Conservation (phyloP, 257 asterid genomes). For the Gynochthodes officinalis region DNA sequence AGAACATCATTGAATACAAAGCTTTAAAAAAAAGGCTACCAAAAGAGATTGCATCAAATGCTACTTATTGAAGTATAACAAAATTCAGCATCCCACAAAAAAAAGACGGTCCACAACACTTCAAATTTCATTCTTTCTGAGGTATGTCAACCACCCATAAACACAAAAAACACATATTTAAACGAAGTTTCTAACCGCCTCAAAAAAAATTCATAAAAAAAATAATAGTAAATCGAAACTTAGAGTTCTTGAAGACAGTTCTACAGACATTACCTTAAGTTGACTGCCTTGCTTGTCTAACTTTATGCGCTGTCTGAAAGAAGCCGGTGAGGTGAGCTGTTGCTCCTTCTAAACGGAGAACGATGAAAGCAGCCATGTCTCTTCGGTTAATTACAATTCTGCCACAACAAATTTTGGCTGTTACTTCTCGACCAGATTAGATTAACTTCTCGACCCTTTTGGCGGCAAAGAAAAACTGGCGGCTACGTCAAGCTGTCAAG, state of each 20-base stretch:
- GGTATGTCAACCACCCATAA: neutral
- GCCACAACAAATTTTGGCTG: conserved; percentile 21
- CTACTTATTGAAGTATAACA: neutral
- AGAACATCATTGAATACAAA: neutral
- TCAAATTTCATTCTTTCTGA: conserved; percentile 1
- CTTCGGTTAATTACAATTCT: conserved; percentile 9
- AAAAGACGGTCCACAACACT: neutral
- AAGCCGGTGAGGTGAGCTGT: neutral
- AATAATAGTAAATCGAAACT: neutral
- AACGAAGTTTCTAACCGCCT: too few species aligned
- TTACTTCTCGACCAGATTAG: neutral
- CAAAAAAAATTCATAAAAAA: too few species aligned
- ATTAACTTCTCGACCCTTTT: neutral
- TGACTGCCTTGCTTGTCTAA: conserved; percentile 1
- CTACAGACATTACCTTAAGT: conserved; percentile 3
- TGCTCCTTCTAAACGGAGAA: conserved; percentile 7
- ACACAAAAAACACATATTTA: neutral
- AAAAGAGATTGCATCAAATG: neutral
- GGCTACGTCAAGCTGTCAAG: neutral
- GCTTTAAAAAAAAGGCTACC: neutral
- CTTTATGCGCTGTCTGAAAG: neutral
- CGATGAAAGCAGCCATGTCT: neutral
- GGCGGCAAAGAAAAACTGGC: neutral
- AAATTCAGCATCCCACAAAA: neutral
- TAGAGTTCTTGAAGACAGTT: neutral